Evolutionary conservation across 768 basidiomycete species (phyloP), one percentile per base, ranked within the genome.

Genomic region (Wakefieldia striispora): DNA sequence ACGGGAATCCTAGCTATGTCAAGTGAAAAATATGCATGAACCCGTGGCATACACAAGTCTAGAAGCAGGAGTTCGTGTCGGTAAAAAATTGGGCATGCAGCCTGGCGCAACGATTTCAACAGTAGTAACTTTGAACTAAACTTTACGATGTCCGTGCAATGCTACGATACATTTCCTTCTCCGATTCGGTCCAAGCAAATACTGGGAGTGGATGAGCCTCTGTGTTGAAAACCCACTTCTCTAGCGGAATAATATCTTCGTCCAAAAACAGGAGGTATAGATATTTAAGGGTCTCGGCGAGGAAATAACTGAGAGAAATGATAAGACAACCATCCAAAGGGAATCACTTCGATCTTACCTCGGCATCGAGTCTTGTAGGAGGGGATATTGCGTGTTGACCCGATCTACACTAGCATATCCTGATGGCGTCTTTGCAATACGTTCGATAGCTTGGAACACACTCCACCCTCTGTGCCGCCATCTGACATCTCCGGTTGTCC

Each of bases 181-280:
- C 82, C 57, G 70, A 71, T 36, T 66, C 61, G 3, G 75, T 81
- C 86, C 84, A 88, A 40, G 73, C 58, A 58, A 88, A 84, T 27
- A 88, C 73, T 9, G 86, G 87, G 16, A 91, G 72, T 11, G 90
- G 86, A 63, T 91, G 91, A 5, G 88, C 91, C 66, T 84, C 83
- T 0, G 83, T 84, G 54, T 83, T 84, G 52, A 83, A 81, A 5
- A 84, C 81, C 75, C 76, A 84, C 39, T 75, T 70, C 19, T 77
- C 70, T 33, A 81, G 66, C 4, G 78, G 72, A 37, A 88, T 54
- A 3, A 75, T 74, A 53, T 90, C 84, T 9, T 80, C 76, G 26
- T 86, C 77, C 45, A 72, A 70, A 65, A 88, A 91, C 62, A 87
- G 65, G 19, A 91, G 72, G 63, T 85, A 84, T 40, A 88, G 73